Percentiles rank a stretch among this genome's conserved stretches.
Evolutionary conservation across 1,139 yeast genomes (phyloP).

Genomic region (Scheffersomyces lignicola): DNA sequence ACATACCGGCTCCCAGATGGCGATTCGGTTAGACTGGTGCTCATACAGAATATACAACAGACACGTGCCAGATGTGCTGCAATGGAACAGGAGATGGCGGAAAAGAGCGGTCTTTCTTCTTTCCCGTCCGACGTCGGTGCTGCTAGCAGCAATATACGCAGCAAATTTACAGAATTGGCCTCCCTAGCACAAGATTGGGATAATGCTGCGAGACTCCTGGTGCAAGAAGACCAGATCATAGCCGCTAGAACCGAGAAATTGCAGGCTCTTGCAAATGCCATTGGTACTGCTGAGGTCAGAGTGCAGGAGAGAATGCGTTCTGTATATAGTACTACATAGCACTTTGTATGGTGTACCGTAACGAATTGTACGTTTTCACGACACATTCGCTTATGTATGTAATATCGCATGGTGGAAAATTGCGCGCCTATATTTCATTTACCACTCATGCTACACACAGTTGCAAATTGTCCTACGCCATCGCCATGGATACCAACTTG

Average conservation of each 20-base stretch:
- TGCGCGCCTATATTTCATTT: no score
- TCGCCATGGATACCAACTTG: conserved; percentile 41
- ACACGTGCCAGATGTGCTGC: conserved; percentile 1
- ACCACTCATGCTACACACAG: no score
- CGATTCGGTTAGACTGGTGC: not conserved
- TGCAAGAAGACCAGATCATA: conserved; percentile 8
- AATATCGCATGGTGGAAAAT: no score
- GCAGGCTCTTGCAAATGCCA: conserved; percentile 12
- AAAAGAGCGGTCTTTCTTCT: not conserved
- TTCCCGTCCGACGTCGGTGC: not conserved
- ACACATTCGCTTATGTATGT: no score
- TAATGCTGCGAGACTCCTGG: not conserved
- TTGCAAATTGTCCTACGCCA: no score
- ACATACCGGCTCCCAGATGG: conserved; percentile 7
- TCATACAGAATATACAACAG: not conserved
- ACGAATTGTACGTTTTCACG: no score
- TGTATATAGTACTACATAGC: no score
- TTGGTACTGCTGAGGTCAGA: not conserved
- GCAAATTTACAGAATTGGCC: not conserved
- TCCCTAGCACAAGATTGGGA: not conserved
- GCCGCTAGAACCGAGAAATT: conserved; percentile 10
- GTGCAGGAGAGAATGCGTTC: conserved; percentile 1
- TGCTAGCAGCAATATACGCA: not conserved
- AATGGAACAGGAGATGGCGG: conserved; percentile 8
- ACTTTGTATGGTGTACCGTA: no score